A percentile compares a stretch with the other conserved stretches of the same genome.
Conservation (phyloP, 139 green algal species). For the Chlamydomonas incerta region DNA sequence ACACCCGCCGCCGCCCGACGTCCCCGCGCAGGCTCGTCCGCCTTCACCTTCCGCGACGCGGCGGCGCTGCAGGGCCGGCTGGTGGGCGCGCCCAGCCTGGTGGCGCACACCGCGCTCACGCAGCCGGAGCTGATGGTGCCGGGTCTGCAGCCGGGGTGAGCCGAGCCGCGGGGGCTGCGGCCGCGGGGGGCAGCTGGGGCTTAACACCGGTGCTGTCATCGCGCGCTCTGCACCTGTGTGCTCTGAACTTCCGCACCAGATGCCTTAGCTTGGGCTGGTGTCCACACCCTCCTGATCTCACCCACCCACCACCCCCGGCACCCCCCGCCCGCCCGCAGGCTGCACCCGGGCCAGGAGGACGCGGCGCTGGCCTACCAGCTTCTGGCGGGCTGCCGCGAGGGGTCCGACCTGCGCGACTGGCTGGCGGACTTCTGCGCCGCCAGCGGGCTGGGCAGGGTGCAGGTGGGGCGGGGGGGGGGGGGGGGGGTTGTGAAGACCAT, state of each 20-base stretch:
- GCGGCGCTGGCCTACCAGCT: constrained; percentile 37
- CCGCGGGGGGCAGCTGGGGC: too few relatives aligned
- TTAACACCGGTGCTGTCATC: too few relatives aligned
- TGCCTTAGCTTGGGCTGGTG: too few relatives aligned
- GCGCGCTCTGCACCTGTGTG: too few relatives aligned
- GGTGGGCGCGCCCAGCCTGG: constrained; percentile 26
- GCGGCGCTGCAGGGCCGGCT: constrained; percentile 4
- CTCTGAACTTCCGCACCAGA: too few relatives aligned
- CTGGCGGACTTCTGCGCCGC: constrained; percentile 33
- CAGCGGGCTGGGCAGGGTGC: constrained; percentile 1
- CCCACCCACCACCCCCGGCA: neutral
- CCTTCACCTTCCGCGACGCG: constrained; percentile 22
- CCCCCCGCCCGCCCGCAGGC: neutral
- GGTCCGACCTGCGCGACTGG: constrained; percentile 22
- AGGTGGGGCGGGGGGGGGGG: neutral
- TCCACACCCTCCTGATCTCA: too few relatives aligned
- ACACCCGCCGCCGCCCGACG: too few relatives aligned
- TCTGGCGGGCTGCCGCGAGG: constrained; percentile 14
- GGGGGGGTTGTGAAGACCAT: neutral
- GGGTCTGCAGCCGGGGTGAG: constrained; percentile 8
- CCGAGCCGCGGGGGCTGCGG: too few relatives aligned
- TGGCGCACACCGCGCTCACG: constrained; percentile 19
- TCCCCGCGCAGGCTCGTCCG: neutral
- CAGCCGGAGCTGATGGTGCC: neutral
- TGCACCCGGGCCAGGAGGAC: constrained; percentile 36